Conservation (phyloP, 768 basidiomycete species). For the Epithele typhae region DNA sequence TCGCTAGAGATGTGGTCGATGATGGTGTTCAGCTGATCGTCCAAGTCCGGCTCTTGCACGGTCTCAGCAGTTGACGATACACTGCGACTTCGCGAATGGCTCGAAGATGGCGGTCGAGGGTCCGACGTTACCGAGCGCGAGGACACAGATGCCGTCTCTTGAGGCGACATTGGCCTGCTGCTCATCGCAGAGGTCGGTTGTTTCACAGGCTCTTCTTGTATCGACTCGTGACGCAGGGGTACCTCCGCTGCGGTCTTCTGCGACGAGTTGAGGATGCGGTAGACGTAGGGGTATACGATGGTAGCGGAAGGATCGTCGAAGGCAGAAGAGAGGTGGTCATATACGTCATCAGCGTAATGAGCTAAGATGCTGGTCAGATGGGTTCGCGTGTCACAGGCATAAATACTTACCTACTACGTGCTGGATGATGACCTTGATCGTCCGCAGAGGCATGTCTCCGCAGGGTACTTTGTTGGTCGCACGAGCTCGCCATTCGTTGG, state of each 20-base stretch:
- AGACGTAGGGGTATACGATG: constrained; percentile 94
- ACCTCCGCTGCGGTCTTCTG: constrained; percentile 40
- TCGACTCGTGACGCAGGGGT: constrained; percentile 21
- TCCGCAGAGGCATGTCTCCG: constrained; percentile 96
- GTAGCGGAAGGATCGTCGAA: constrained; percentile 98
- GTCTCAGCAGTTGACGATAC: constrained; percentile 55
- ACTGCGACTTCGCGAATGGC: constrained; percentile 66
- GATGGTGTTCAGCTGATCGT: constrained; percentile 75
- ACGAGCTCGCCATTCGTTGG: constrained; percentile 93
- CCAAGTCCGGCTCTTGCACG: constrained; percentile 83
- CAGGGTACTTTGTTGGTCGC: constrained; percentile 89
- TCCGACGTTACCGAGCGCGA: constrained; percentile 37
- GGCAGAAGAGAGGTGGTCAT: constrained; percentile 83
- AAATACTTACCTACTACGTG: constrained; percentile 83
- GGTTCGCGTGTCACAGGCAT: not conserved
- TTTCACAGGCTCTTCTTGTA: constrained; percentile 36
- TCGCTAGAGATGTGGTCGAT: constrained; percentile 87
- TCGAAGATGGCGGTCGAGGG: constrained; percentile 50
- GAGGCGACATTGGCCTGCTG: constrained; percentile 73
- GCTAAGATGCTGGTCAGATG: constrained; percentile 34
- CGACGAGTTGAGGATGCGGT: constrained; percentile 79
- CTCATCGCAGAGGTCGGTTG: constrained; percentile 57
- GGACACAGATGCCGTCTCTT: constrained; percentile 40
- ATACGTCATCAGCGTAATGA: constrained; percentile 84
- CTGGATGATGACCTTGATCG: constrained; percentile 97